Base-by-base conservation (phyloP, 2,329 filamentous ascomycete species). In the Diplocarpon mali region DNA sequence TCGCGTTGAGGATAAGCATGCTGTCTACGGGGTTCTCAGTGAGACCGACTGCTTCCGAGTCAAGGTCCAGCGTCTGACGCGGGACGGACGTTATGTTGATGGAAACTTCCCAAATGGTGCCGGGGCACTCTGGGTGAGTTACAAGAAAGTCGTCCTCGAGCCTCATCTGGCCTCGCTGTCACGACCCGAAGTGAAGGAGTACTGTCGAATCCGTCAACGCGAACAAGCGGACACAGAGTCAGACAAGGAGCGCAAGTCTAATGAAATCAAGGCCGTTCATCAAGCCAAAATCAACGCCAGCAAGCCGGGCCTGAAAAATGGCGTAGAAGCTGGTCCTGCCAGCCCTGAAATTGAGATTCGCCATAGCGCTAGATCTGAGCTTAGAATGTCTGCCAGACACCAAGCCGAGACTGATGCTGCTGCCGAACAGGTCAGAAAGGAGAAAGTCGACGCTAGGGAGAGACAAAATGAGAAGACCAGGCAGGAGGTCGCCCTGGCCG, bases 41-140 rank as follows among this genome's bases (percentile, higher is more conserved):
- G 69, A 70, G 14, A 78, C 78, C 44, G 76, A 80, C 51, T 79
- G 78, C 70, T 80, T 82, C 57, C 66, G 78, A 0, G 75, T 80
- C 43, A 80, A 80, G 57, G 66, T 81, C 0, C 69, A 76, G 1
- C 67, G 73, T 5, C 69, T 78, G 53, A 80, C 76, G 0, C 70
- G 76, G 2, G 76, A 80, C 53, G 77, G 77, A 2, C 70, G 73
- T 0, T 69, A 68, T 27, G 64, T 77, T 1, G 66, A 73, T 28
- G 76, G 74, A 30, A 80, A 80, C 57, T 80, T 78, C 44, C 78
- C 78, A 0, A 60, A 61, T 2, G 76, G 76, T 1, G 72, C 76
- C 1, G 77, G 77, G 11, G 75, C 72, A 1, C 58, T 80, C 1
- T 81, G 77, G 77, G 75, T 81, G 31, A 63, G 70, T 5, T 80